phyloP scores from a whole-genome alignment of 228 moss, liverwort and hornwort genomes.

The Sphagnum magellanicum region DNA sequence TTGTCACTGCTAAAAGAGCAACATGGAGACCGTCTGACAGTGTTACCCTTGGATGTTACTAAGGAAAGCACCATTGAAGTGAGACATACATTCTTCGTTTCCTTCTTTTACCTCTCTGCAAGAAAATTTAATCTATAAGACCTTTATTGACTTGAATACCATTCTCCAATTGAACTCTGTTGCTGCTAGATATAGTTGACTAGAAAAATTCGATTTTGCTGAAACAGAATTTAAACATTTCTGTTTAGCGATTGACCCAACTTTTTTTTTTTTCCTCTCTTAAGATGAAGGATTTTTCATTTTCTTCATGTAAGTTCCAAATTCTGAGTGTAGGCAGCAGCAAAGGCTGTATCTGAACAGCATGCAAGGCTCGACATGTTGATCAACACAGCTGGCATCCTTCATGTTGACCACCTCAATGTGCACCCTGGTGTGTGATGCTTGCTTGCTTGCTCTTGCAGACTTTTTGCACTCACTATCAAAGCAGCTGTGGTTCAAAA shows the following conservation, averaged over 20 bases:
- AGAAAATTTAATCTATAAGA: background rate
- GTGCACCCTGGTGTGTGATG: constrained; percentile 61
- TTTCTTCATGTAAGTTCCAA: background rate
- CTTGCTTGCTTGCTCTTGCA: no score
- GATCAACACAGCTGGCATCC: constrained; percentile 79
- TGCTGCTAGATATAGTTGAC: no score
- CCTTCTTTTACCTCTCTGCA: background rate
- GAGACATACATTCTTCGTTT: constrained; percentile 4
- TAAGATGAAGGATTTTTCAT: no score
- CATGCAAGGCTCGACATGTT: constrained; percentile 74
- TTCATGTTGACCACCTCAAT: constrained; percentile 61
- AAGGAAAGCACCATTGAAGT: constrained; percentile 78
- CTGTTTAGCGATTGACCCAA: no score
- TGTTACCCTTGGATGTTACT: constrained; percentile 84
- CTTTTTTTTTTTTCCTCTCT: no score
- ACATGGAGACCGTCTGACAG: constrained; percentile 51
- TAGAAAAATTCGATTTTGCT: no score
- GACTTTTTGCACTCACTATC: no score
- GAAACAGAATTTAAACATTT: no score
- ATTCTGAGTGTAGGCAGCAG: constrained; percentile 43
- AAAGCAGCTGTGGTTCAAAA: no score
- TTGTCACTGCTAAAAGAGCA: constrained; percentile 50
- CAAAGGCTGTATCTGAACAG: constrained; percentile 46
- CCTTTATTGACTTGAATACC: background rate
- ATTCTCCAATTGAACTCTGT: background rate